Percentiles rank a stretch among this genome's conserved stretches.
Conservation (phyloP, 2,329 filamentous ascomycete species). For the Sporothrix variecibatus region DNA sequence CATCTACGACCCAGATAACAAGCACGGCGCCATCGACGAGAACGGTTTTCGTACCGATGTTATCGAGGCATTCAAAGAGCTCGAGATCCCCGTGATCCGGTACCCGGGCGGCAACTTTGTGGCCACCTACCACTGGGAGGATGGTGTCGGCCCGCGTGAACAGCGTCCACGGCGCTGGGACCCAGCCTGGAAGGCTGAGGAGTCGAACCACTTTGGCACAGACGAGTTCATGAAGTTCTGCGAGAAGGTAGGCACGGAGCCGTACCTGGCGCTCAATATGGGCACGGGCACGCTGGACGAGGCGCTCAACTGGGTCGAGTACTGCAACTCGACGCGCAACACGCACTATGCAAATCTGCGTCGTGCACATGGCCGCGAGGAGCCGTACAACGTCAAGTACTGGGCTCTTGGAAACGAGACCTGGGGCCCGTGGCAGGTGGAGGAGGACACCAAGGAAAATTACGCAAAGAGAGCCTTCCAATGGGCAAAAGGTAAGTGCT, state of each 20-base stretch:
- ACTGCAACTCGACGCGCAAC: conserved; percentile 77
- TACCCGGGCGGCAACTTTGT: conserved; percentile 85
- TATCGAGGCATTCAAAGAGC: conserved; percentile 69
- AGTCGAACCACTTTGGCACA: conserved; percentile 79
- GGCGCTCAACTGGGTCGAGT: conserved; percentile 76
- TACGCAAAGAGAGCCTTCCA: conserved; percentile 69
- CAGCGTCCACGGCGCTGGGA: conserved; percentile 68
- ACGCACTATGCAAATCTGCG: conserved; percentile 82
- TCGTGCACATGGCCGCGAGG: conserved; percentile 70
- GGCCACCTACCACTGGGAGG: conserved; percentile 83
- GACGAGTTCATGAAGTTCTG: conserved; percentile 88
- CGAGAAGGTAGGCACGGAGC: conserved; percentile 69
- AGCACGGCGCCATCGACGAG: conserved; percentile 61
- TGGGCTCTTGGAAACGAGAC: conserved; percentile 81
- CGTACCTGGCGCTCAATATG: conserved; percentile 79
- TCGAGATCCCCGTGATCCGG: conserved; percentile 74
- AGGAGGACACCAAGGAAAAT: conserved; percentile 67
- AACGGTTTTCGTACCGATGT: conserved; percentile 80
- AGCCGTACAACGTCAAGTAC: conserved; percentile 82
- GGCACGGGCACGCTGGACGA: conserved; percentile 66
- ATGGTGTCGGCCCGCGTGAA: conserved; percentile 74
- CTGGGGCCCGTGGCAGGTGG: conserved; percentile 65
- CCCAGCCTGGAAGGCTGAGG: conserved; percentile 75
- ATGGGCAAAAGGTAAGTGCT: conserved; percentile 60
- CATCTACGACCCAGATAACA: conserved; percentile 75